Conservation (phyloP, 768 basidiomycete species). For the Russula lepida region DNA sequence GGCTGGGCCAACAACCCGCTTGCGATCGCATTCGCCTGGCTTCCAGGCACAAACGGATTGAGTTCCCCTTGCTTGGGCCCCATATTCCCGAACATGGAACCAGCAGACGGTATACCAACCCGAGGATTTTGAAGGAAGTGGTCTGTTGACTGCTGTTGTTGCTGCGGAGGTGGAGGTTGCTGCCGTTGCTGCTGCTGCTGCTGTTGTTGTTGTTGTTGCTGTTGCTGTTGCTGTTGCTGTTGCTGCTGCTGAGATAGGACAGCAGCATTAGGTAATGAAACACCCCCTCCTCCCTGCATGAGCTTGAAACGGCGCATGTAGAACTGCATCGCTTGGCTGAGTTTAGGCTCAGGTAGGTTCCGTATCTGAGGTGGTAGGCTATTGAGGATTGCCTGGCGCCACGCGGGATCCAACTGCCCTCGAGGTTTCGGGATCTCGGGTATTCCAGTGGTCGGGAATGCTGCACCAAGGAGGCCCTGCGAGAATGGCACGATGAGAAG, state of each 20-base stretch:
- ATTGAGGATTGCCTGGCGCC: slow-evolving; percentile 7
- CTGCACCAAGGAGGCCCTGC: slow-evolving; percentile 14
- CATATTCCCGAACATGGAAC: slow-evolving; percentile 11
- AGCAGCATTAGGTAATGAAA: neutral
- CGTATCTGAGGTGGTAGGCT: neutral
- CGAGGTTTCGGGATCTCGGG: slow-evolving; percentile 12
- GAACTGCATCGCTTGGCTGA: neutral
- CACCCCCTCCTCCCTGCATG: neutral
- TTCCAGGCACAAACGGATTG: slow-evolving; percentile 19
- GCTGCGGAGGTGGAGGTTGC: slow-evolving; percentile 6
- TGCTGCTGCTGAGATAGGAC: neutral
- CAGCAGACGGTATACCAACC: neutral
- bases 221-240: neutral
- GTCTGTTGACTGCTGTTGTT: slow-evolving; percentile 3
- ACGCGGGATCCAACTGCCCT: neutral
- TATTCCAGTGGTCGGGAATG: slow-evolving; percentile 17
- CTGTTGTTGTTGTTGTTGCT: neutral
- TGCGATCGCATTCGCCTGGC: slow-evolving; percentile 15
- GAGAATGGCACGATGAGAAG: slow-evolving; percentile 18
- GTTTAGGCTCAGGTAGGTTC: slow-evolving; percentile 5
- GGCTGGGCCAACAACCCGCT: slow-evolving; percentile 11
- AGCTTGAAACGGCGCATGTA: neutral
- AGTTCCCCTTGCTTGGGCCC: slow-evolving; percentile 18
- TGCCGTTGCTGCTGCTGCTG: slow-evolving; percentile 8
- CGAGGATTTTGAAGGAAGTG: slow-evolving; percentile 8